Percentiles rank a stretch among this genome's conserved stretches.
These are phyloP conservation scores for Elsinoe necatrix DNA, from an alignment of 2,329 filamentous ascomycete species.

Conservation along the genomic window DNA sequence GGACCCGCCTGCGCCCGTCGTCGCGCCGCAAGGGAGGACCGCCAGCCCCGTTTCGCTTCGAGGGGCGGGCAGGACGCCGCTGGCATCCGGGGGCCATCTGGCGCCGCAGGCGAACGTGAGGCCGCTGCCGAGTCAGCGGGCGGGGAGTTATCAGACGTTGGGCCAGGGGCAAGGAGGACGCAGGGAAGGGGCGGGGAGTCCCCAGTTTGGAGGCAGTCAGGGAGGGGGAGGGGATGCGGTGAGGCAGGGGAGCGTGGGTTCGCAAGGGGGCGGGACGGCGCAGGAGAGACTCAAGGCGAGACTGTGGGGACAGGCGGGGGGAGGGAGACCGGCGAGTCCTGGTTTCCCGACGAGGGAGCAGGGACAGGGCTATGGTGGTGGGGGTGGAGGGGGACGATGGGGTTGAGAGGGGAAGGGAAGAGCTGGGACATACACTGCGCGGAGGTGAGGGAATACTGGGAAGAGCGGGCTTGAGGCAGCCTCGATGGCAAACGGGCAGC, in stretches of 20 bases:
- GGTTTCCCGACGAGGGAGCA: neutral
- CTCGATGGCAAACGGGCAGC: too few species aligned
- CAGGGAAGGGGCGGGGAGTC: constrained; percentile 31
- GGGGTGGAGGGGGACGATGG: neutral
- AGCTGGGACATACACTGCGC: neutral
- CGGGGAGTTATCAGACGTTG: constrained; percentile 62
- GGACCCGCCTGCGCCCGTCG: constrained; percentile 40
- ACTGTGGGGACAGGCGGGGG: constrained; percentile 47
- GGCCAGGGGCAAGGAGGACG: constrained; percentile 28
- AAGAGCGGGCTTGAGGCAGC: neutral
- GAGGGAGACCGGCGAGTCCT: constrained; percentile 11
- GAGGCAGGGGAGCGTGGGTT: constrained; percentile 33
- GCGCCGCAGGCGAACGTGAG: constrained; percentile 41
- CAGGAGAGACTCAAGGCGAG: constrained; percentile 76
- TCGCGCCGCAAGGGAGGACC: constrained; percentile 32
- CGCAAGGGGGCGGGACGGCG: constrained; percentile 46
- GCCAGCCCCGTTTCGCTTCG: constrained; percentile 21
- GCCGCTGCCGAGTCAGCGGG: constrained; percentile 63
- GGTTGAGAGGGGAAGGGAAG: neutral
- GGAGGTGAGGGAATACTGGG: neutral
- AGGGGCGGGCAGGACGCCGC: constrained; percentile 25
- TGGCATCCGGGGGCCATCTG: constrained; percentile 26
- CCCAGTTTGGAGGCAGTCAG: constrained; percentile 17
- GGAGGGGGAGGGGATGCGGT: constrained; percentile 22
- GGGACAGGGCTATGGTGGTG: neutral